A percentile compares a stretch with the other conserved stretches of the same genome.
Evolutionary conservation across 2,329 filamentous ascomycete genomes (phyloP).

Genomic region (Atkinsonella hypoxylon): DNA sequence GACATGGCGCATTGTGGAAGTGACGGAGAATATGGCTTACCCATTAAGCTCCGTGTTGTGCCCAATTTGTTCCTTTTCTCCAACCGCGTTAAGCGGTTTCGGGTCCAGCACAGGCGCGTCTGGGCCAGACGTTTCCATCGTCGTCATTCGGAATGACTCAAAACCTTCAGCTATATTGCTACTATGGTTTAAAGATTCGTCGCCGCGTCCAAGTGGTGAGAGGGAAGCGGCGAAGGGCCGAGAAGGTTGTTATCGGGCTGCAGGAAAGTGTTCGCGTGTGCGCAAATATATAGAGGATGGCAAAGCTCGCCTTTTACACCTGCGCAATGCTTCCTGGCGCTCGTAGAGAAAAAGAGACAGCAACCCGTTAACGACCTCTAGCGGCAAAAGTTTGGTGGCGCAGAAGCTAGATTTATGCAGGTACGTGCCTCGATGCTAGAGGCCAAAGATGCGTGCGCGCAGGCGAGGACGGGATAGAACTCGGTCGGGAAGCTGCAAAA

Average conservation of each 20-base stretch:
- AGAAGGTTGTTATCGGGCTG: too few species aligned
- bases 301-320: neutral
- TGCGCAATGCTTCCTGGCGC: neutral
- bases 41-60: conserved; percentile 24
- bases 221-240: neutral
- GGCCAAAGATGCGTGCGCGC: neutral
- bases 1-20: neutral
- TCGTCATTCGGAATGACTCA: conserved; percentile 26
- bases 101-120: conserved; percentile 31
- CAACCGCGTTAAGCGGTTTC: conserved; percentile 28
- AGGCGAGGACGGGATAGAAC: neutral
- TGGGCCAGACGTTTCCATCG: conserved; percentile 38
- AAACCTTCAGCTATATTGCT: neutral
- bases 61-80: conserved; percentile 19
- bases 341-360: neutral
- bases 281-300: neutral
- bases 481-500: neutral
- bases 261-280: neutral
- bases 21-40: conserved; percentile 18
- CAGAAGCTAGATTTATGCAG: neutral
- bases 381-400: neutral
- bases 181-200: neutral
- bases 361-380: neutral
- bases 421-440: neutral
- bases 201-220: neutral